Percentiles rank a stretch among this genome's conserved stretches.
Evolutionary conservation across 495 filamentous ascomycete species (phyloP).

Genomic region (Penicillium longicatenatum): DNA sequence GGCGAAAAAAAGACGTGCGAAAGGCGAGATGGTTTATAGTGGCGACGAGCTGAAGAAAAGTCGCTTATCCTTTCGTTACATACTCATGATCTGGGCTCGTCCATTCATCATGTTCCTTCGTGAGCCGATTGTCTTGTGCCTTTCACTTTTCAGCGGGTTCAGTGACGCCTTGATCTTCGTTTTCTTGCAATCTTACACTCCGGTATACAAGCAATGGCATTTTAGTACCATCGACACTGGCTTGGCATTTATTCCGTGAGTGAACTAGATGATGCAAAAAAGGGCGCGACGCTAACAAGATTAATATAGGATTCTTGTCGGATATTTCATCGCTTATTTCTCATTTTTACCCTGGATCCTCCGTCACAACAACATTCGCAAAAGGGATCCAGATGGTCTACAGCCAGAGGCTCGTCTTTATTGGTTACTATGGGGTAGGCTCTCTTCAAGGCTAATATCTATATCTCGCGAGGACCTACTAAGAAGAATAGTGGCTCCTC

Average conservation of each 20-base stretch:
- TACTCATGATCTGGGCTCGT: conserved; percentile 65
- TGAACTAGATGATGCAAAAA: background rate
- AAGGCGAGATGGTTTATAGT: conserved; percentile 60
- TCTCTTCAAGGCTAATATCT: background rate
- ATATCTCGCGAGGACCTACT: background rate
- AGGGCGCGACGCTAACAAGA: background rate
- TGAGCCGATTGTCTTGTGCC: conserved; percentile 71
- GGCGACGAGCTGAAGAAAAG: conserved; percentile 59
- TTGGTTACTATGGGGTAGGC: conserved; percentile 49
- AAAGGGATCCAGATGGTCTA: conserved; percentile 51
- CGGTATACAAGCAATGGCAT: conserved; percentile 67
- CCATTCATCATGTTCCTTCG: conserved; percentile 80
- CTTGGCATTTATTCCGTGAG: conserved; percentile 60
- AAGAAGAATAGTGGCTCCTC: conserved; percentile 51
- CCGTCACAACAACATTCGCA: conserved; percentile 46
- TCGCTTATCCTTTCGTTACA: conserved; percentile 54
- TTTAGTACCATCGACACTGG: conserved; percentile 59
- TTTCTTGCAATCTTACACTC: conserved; percentile 67
- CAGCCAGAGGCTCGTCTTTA: conserved; percentile 60
- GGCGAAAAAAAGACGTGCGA: conserved; percentile 62
- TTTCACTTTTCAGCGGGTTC: conserved; percentile 75
- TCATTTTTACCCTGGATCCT: conserved; percentile 66
- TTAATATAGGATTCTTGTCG: conserved; percentile 54
- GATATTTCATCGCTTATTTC: conserved; percentile 65
- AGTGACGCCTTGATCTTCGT: conserved; percentile 81